A percentile compares a stretch with the other conserved stretches of the same genome.
These are phyloP conservation scores for Acacia confusa DNA, from an alignment of 306 rosid species.

Conservation along the genomic window DNA sequence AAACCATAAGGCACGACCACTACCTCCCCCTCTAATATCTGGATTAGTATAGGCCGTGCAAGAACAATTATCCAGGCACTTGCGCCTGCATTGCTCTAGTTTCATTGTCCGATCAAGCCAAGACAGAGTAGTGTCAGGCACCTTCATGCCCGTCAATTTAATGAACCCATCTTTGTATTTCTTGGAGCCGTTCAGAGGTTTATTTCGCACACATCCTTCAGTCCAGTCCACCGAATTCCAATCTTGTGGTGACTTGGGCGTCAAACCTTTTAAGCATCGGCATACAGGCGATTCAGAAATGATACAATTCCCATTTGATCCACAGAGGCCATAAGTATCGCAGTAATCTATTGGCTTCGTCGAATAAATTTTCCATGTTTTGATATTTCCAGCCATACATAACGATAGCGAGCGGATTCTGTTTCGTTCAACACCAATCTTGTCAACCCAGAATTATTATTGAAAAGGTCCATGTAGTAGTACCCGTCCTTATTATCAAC, in stretches of 20 bases:
- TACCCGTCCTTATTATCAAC: neutral
- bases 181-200: neutral
- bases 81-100: neutral
- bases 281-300: neutral
- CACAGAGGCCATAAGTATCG: neutral
- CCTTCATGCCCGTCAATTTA: neutral
- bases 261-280: neutral
- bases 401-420: neutral
- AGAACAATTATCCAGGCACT: neutral
- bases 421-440: neutral
- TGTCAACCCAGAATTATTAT: neutral
- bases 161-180: neutral
- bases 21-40: neutral
- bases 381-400: neutral
- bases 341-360: neutral
- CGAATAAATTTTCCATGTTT: neutral
- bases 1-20: constrained; percentile 1
- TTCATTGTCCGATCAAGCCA: neutral
- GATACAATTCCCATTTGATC: neutral
- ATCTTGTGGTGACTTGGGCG: neutral
- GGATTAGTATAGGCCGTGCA: neutral
- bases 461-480: neutral
- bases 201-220: neutral
- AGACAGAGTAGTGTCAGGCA: neutral
- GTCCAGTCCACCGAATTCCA: constrained; percentile 1